Conservation (phyloP, 768 basidiomycete genomes). For the Paxillus involutus region DNA sequence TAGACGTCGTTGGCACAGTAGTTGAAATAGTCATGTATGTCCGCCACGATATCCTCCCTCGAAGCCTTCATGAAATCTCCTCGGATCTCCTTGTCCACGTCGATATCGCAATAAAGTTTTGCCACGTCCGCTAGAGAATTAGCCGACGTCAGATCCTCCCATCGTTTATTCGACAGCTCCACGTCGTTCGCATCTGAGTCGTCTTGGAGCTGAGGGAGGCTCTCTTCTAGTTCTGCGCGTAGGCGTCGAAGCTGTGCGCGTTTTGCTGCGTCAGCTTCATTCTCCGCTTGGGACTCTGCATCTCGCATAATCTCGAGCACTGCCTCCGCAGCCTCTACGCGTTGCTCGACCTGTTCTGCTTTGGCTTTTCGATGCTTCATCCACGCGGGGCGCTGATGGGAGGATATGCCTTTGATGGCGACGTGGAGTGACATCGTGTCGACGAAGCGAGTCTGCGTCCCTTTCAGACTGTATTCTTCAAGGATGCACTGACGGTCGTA, state of each 20-base stretch:
- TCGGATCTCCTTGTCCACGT: slow-evolving; percentile 75
- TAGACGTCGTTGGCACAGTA: slow-evolving; percentile 88
- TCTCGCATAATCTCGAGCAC: slow-evolving; percentile 54
- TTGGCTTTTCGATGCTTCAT: slow-evolving; percentile 78
- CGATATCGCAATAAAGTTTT: slow-evolving; percentile 80
- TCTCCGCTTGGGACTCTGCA: slow-evolving; percentile 33
- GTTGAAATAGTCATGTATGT: slow-evolving; percentile 69
- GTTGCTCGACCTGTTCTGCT: slow-evolving; percentile 50
- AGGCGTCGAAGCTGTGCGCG: slow-evolving; percentile 40
- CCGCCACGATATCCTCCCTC: slow-evolving; percentile 61
- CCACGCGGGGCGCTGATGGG: slow-evolving; percentile 94
- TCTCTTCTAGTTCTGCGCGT: slow-evolving; percentile 39
- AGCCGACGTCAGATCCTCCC: slow-evolving; percentile 92
- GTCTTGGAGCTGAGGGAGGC: slow-evolving; percentile 35
- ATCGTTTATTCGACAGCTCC: slow-evolving; percentile 55
- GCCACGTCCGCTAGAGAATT: slow-evolving; percentile 95
- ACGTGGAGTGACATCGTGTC: slow-evolving; percentile 97
- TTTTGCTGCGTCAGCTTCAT: slow-evolving; percentile 40
- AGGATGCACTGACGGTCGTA: slow-evolving; percentile 84
- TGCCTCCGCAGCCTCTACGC: slow-evolving; percentile 62
- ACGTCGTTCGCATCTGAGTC: slow-evolving; percentile 41
- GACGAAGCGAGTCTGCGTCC: slow-evolving; percentile 75
- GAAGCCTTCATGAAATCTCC: slow-evolving; percentile 73
- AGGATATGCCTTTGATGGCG: slow-evolving; percentile 91
- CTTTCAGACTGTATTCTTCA: slow-evolving; percentile 77